phyloP scores from a whole-genome alignment of 1,284 basidiomycete genomes.

The Austroboletus novae-zelandiae region DNA sequence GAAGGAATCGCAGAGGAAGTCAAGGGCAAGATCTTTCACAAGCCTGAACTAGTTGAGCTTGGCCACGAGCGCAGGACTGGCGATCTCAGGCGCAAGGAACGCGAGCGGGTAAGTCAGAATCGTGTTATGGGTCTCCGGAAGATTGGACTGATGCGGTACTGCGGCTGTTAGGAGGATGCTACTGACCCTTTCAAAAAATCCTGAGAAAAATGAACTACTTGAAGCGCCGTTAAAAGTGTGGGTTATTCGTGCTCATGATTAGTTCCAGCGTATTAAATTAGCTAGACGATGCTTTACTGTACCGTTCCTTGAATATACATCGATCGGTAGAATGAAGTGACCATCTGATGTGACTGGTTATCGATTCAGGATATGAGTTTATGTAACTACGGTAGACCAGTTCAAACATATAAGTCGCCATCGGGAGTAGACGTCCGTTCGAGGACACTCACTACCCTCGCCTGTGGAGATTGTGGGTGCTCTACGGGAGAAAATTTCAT shows the following conservation, averaged over 20 bases:
- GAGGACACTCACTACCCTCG: neutral
- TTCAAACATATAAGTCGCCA: neutral
- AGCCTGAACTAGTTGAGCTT: constrained; percentile 45
- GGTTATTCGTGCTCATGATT: too few relatives aligned
- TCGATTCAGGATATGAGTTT: too few relatives aligned
- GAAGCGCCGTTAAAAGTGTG: too few relatives aligned
- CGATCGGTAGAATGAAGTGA: too few relatives aligned
- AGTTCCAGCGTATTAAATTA: too few relatives aligned
- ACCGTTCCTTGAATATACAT: too few relatives aligned
- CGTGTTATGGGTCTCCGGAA: neutral
- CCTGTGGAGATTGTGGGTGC: neutral
- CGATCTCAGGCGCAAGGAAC: constrained; percentile 44
- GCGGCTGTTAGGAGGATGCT: constrained; percentile 3
- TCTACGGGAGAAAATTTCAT: neutral
- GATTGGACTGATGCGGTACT: too few relatives aligned
- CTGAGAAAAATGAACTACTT: too few relatives aligned
- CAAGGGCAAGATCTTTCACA: constrained; percentile 47
- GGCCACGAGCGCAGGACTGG: constrained; percentile 50
- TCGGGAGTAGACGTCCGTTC: neutral
- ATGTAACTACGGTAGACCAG: neutral
- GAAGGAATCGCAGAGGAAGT: constrained; percentile 50
- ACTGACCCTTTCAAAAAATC: constrained; percentile 2
- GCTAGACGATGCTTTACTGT: too few relatives aligned
- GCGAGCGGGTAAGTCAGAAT: constrained; percentile 35
- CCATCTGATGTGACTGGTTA: too few relatives aligned